Base-by-base conservation (phyloP, 768 basidiomycete species). In the Dioszegia crocea region DNA sequence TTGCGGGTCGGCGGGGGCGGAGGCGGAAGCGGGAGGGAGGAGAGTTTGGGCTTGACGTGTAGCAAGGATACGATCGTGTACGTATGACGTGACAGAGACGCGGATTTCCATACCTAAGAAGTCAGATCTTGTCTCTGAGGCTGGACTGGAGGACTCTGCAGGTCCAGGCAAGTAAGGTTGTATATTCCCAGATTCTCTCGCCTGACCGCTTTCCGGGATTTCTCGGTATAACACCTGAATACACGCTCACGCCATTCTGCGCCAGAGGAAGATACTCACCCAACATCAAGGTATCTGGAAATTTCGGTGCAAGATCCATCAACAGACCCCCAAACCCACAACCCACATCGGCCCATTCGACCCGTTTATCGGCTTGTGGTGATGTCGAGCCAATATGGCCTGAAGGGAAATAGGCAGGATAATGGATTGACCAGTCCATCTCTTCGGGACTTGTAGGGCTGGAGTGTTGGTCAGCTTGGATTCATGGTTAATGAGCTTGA, bases 261-360 rank as follows among this genome's bases (percentile, higher is more conserved):
- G n/a, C n/a, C n/a, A 14, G 45, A 4, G 12, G 26, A 27, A 5
- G 21, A 19, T 82, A 75, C 73, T 47, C 49, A 93, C 94, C 96
- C 27, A 99, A 84, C 84, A 99, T 94, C 52, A 96, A 82, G 0
- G 84, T 88, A 63, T 94, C 86, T 6, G 96, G 96, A 71, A 88
- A 96, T 36, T 90, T 79, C 5, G 92, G 91, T 0, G 92, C 90
- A 16, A 99, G 84, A 3, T 88, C 79, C 64, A 93, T 88, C 60
- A 94, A 80, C 39, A 99, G 83, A 16, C 96, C 96, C 14, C 96
- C 96, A 70, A 98, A 99, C 41, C 96, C 96, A 76, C 96, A 99
- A 0, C 96, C 96, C 33, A 99, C 85, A 77, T 99, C 96, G 3
- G 91, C 96, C 71, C 92, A 96, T 77, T 93, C 91, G 44, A 96